Evolutionary conservation across 495 filamentous ascomycete genomes (phyloP).

Genomic region (Hypoxylon crocopeplum): DNA sequence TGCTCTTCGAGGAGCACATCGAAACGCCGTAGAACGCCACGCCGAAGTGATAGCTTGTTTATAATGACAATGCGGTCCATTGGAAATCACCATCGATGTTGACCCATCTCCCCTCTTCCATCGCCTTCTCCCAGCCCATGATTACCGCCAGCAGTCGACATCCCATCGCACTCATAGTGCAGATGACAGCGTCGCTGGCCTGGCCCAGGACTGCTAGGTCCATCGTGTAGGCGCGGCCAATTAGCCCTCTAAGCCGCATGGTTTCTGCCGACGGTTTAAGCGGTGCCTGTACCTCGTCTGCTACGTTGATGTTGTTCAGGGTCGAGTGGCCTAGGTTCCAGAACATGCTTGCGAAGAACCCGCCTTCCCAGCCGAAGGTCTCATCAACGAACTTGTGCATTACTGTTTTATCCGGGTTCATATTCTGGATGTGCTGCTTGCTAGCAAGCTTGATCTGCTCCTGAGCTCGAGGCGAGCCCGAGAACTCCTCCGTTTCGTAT

Average conservation of each 20-base stretch:
- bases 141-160: slow-evolving; percentile 76
- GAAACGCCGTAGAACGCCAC: slow-evolving; percentile 32
- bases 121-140: slow-evolving; percentile 76
- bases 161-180: slow-evolving; percentile 68
- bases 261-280: slow-evolving; percentile 55
- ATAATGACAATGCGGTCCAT: slow-evolving; percentile 56
- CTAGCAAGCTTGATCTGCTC: slow-evolving; percentile 69
- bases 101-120: slow-evolving; percentile 63
- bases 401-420: slow-evolving; percentile 41
- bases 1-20: slow-evolving; percentile 1
- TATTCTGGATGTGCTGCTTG: slow-evolving; percentile 54
- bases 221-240: slow-evolving; percentile 73
- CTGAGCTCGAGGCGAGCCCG: slow-evolving; percentile 60
- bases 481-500: slow-evolving; percentile 64
- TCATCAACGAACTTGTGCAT: slow-evolving; percentile 69
- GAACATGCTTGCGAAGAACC: slow-evolving; percentile 74
- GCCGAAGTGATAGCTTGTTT: slow-evolving; percentile 1
- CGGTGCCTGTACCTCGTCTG: slow-evolving; percentile 15
- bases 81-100: slow-evolving; percentile 75
- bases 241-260: slow-evolving; percentile 64
- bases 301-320: slow-evolving; percentile 35
- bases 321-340: slow-evolving; percentile 63
- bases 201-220: slow-evolving; percentile 71
- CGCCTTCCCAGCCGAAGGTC: slow-evolving; percentile 75
- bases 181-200: slow-evolving; percentile 67